phyloP scores from a whole-genome alignment of 768 basidiomycete genomes.

The Cantharellus cinnabarinus region DNA sequence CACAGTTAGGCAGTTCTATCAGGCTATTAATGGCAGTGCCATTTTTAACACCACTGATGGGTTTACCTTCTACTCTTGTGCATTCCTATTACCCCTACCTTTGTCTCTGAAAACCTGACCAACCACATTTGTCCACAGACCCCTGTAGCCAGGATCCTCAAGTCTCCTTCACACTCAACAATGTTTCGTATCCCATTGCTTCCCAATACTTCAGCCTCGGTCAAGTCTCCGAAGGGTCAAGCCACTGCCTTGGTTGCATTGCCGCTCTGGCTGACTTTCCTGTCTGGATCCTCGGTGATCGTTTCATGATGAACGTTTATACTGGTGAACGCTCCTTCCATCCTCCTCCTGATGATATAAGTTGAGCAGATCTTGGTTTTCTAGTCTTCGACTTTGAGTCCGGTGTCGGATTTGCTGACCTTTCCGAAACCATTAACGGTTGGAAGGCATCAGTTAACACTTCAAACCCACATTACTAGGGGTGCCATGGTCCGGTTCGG shows the following conservation, averaged over 20 bases:
- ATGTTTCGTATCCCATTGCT: conserved; percentile 12
- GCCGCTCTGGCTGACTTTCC: background rate
- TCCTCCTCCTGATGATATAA: too few species aligned
- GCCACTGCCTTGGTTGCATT: conserved; percentile 5
- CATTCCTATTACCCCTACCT: background rate
- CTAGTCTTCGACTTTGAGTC: too few species aligned
- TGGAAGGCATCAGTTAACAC: too few species aligned
- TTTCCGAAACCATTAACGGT: too few species aligned
- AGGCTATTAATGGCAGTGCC: conserved; percentile 12
- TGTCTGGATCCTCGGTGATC: conserved; percentile 3
- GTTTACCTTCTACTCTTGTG: conserved; percentile 6
- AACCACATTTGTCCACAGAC: background rate
- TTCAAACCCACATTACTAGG: too few species aligned
- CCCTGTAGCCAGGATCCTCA: conserved; percentile 1
- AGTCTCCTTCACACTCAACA: conserved; percentile 2
- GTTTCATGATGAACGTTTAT: conserved; percentile 4
- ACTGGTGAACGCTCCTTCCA: background rate
- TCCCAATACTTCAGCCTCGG: conserved; percentile 16
- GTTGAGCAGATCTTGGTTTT: too few species aligned
- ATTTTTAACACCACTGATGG: conserved; percentile 4
- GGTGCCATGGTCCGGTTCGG: too few species aligned
- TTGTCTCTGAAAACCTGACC: background rate
- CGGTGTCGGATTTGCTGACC: too few species aligned
- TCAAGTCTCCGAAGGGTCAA: conserved; percentile 1
- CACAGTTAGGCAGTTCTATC: conserved; percentile 12